Conservation (phyloP, 257 asterid species). For the Linderniella brevidens region DNA sequence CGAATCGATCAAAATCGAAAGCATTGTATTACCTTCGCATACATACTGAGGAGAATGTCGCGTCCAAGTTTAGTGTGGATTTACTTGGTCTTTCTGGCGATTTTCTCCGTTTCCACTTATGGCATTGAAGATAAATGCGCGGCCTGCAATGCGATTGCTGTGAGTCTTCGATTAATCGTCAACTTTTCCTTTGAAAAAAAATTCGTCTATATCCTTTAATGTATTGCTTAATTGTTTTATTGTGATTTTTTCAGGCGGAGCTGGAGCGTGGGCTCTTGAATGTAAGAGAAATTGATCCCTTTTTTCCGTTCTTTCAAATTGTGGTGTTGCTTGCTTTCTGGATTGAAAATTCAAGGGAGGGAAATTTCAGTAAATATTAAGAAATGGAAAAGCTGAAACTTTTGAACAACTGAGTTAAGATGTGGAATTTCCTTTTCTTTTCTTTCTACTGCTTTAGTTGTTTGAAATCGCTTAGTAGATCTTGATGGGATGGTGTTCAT, state of each 20-base stretch:
- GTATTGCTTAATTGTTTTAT: neutral
- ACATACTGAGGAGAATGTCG: no score
- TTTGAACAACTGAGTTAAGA: no score
- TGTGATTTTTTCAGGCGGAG: conserved; percentile 46
- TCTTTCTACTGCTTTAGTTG: neutral
- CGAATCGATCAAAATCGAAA: no score
- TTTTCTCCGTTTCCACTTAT: conserved; percentile 16
- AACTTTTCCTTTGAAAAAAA: neutral
- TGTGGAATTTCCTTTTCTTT: neutral
- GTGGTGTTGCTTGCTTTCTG: neutral
- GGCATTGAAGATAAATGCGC: conserved; percentile 73
- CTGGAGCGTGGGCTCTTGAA: conserved; percentile 66
- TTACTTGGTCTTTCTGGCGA: conserved; percentile 8
- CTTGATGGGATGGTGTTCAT: no score
- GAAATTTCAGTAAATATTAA: no score
- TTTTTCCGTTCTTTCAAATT: neutral
- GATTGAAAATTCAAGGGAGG: no score
- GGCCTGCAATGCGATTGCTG: conserved; percentile 92
- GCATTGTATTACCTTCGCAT: no score
- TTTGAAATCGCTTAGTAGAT: no score
- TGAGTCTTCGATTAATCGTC: conserved; percentile 17
- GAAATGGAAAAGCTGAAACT: neutral
- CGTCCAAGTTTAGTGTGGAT: neutral
- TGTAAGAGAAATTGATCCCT: conserved; percentile 21
- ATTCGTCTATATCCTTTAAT: neutral